Percentiles rank a stretch among this genome's conserved stretches.
Conservation (phyloP, 1,284 basidiomycete species). For the Athelia sp. region DNA sequence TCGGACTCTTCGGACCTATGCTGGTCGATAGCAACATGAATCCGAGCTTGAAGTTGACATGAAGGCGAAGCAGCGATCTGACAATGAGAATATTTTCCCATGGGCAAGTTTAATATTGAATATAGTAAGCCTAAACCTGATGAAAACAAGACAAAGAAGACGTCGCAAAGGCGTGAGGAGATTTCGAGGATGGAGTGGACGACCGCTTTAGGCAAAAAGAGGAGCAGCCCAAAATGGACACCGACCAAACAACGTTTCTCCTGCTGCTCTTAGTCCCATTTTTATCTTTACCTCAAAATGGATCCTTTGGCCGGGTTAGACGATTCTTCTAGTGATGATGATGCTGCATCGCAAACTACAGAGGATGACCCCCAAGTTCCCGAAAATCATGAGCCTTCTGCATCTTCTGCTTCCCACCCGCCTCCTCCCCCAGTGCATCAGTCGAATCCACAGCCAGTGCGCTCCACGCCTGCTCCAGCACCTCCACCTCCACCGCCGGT, state of each 20-base stretch:
- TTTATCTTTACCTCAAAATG: constrained; percentile 10
- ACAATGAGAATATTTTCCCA: too few species aligned
- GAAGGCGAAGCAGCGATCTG: too few species aligned
- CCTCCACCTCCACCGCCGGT: constrained; percentile 23
- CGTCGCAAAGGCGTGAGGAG: too few species aligned
- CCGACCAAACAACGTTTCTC: neutral
- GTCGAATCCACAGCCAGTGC: constrained; percentile 1
- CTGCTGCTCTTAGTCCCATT: neutral
- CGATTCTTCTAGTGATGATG: constrained; percentile 73
- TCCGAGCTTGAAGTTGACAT: too few species aligned
- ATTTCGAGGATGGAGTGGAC: too few species aligned
- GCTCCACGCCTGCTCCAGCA: constrained; percentile 16
- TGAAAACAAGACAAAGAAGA: too few species aligned
- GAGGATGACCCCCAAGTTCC: constrained; percentile 78
- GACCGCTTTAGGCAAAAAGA: neutral
- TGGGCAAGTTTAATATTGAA: too few species aligned
- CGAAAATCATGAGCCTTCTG: constrained; percentile 39
- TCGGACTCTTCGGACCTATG: too few species aligned
- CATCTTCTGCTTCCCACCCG: constrained; percentile 19
- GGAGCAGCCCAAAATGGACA: neutral
- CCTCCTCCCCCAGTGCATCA: constrained; percentile 26
- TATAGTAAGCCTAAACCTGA: too few species aligned
- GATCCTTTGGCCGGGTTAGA: constrained; percentile 40
- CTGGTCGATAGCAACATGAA: too few species aligned
- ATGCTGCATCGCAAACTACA: constrained; percentile 74